Conservation (phyloP, 106 monocot genomes). For the Dendrobium huoshanense region DNA sequence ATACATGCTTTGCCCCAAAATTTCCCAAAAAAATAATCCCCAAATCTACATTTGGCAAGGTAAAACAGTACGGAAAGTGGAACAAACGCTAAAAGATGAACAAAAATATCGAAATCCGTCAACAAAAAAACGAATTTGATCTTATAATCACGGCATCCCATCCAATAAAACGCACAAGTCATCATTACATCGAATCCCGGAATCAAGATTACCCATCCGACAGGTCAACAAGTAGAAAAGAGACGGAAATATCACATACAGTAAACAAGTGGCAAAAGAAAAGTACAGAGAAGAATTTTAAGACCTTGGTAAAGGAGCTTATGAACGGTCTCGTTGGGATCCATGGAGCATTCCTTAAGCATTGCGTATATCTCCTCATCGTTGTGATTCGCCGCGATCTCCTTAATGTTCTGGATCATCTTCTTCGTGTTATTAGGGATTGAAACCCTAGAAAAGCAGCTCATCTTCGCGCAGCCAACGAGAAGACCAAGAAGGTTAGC, state of each 20-base stretch:
- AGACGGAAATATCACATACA: neutral
- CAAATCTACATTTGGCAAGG: neutral
- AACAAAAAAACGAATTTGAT: neutral
- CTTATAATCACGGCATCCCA: neutral
- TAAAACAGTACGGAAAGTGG: neutral
- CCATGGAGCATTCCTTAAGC: conserved; percentile 89
- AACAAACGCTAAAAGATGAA: neutral
- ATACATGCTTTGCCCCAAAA: no score
- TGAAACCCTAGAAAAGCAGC: conserved; percentile 30
- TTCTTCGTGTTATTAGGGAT: conserved; percentile 38
- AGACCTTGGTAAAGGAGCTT: conserved; percentile 80
- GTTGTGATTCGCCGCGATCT: conserved; percentile 72
- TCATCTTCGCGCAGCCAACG: conserved; percentile 7
- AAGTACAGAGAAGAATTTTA: neutral
- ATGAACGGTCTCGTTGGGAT: conserved; percentile 90
- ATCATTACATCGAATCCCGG: neutral
- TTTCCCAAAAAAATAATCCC: neutral
- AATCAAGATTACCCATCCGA: neutral
- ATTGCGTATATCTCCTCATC: conserved; percentile 92
- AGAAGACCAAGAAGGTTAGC: neutral
- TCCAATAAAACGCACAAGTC: neutral
- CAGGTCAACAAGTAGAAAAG: neutral
- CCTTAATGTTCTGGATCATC: conserved; percentile 80
- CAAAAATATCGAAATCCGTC: neutral
- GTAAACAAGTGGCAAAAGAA: neutral